phyloP scores from a whole-genome alignment of 768 basidiomycete genomes.

The Tylopilus sp. region DNA sequence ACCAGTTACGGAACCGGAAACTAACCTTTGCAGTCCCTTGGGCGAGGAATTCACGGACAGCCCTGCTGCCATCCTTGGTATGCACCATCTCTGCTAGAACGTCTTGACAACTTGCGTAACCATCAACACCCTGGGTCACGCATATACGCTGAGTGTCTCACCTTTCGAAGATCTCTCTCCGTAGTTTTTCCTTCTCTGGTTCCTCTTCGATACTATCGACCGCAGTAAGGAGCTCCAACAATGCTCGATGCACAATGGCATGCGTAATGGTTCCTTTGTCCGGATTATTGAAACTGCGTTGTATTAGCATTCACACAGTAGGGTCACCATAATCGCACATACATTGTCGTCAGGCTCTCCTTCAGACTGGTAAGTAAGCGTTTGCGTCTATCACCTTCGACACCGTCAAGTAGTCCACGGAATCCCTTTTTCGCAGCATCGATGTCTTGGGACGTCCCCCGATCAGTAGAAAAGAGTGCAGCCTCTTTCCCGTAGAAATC shows the following conservation, averaged over 20 bases:
- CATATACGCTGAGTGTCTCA: slow-evolving; percentile 25
- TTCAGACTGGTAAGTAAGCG: slow-evolving; percentile 67
- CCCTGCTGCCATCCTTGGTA: slow-evolving; percentile 86
- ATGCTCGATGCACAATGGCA: slow-evolving; percentile 80
- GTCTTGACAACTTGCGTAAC: slow-evolving; percentile 64
- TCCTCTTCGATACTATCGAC: slow-evolving; percentile 56
- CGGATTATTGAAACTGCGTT: slow-evolving; percentile 80
- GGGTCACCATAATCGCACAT: slow-evolving; percentile 23
- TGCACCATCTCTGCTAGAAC: slow-evolving; percentile 90
- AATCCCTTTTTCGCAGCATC: slow-evolving; percentile 66
- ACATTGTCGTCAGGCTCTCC: slow-evolving; percentile 77
- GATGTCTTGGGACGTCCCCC: slow-evolving; percentile 58
- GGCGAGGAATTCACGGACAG: slow-evolving; percentile 81
- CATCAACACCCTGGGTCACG: not conserved
- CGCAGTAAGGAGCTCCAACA: slow-evolving; percentile 81
- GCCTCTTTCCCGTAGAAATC: slow-evolving; percentile 93
- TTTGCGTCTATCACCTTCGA: slow-evolving; percentile 59
- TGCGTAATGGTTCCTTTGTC: slow-evolving; percentile 89
- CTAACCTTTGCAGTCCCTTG: slow-evolving; percentile 77
- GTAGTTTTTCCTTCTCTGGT: slow-evolving; percentile 66
- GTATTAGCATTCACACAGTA: not conserved
- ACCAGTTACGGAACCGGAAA: not conserved
- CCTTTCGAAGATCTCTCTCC: slow-evolving; percentile 80
- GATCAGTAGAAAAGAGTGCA: slow-evolving; percentile 57
- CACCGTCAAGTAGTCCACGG: slow-evolving; percentile 60